Evolutionary conservation across 495 filamentous ascomycete species (phyloP), one percentile per base, ranked within the genome.

Genomic region (Penicillium riverlandense): DNA sequence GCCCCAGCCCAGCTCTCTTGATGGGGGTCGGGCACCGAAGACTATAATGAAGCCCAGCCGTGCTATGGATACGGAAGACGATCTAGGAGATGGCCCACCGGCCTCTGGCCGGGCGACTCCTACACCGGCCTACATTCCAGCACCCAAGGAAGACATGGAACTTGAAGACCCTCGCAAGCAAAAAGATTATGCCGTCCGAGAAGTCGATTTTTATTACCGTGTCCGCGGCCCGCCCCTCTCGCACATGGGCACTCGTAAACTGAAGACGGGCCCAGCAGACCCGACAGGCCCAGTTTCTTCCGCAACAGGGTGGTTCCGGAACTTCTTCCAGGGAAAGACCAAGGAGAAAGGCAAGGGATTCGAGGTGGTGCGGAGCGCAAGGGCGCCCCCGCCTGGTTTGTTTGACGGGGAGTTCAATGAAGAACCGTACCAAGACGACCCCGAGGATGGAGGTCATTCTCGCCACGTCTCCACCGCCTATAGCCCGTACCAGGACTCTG

Each of bases 181-280:
- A 36, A 80, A 84, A 11, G 90, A 97, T 59, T 98, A 97, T 58
- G 83, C 88, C 4, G 88, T 87, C 1, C 82, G 92, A 31, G 92
- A 98, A 64, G 84, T 88, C 5, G 92, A 98, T 58, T 96, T 91
- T 55, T 95, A 95, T 57, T 96, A 97, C 60, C 85, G 90, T 11
- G 83, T 94, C 16, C 80, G 88, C 11, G 92, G 92, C 0, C 86
- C 88, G n/a, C 88, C 91, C 8, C 72, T 97, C 6, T 90, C 87
- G 0, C 83, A 85, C 39, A 80, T 75, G 11, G 87, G 85, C 4
- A 86, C 85, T 29, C 76, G 92, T 31, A 89, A 86, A 57, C 69
- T 96, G 40, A 88, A 90, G 53, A 98, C 92, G 4, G 94, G 92
- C 0, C 92, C 92, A 2, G 90, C 91, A 12, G 94, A 98, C 66